Evolutionary conservation across 2,329 filamentous ascomycete genomes (phyloP), one percentile per base, ranked within the genome.

Genomic region (Ceratocystis colombiana): DNA sequence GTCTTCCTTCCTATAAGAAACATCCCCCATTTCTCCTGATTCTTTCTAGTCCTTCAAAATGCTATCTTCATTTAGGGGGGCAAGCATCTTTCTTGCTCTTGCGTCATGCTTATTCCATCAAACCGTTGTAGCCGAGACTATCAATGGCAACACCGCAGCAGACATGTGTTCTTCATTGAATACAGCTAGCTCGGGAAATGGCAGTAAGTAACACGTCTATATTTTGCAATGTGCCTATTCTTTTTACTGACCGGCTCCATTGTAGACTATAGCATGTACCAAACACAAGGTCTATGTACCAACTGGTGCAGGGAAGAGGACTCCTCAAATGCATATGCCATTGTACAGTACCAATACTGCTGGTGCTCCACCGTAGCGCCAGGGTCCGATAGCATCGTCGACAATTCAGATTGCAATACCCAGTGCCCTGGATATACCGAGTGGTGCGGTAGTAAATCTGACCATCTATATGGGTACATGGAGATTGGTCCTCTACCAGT

Each of bases 331-430:
- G 87, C 88, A 48, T 89, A 86, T 69, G 88, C 87, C 69, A 78
- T 93, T 61, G 77, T 91, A 1, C 82, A 89, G 70, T 79, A 75
- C 17, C 77, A 83, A 41, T 74, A 79, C 64, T 93, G 89, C 73
- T 93, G 88, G 88, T 93, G 89, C 73, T 86, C 87, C 46, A 81
- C 90, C 73, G 85, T 85, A 71, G 79, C 79, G 1, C 89, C 89
- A 7, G 77, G 77, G 62, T 69, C 76, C 41, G 72, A 71, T 22
- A 73, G 72, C 41, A 73, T 78, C 65, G 76, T 79, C 63, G 72
- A 76, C 25, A 73, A 75, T 1, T 70, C 69, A 44, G 71, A 80
- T 25, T 93, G 89, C 75, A 75, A 79, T 69, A 73, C 73, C 0
- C 63, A 75, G 17, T 93, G 89, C 70, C 87, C 88, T 7, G 89